Conservation (phyloP, 2,329 filamentous ascomycete species). For the Alternaria conjuncta region DNA sequence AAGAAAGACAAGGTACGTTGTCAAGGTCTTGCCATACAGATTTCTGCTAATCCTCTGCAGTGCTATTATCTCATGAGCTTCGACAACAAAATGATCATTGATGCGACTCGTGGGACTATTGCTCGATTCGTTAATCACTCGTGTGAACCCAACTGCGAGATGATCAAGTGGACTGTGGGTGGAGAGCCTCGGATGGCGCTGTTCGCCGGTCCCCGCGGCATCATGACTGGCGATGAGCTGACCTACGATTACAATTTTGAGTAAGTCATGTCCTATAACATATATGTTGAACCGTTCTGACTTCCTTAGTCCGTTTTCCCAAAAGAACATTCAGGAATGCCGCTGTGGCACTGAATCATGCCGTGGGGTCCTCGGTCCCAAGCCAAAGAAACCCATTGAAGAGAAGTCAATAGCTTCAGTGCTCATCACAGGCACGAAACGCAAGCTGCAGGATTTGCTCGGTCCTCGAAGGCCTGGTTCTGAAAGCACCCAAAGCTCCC, state of each 20-base stretch:
- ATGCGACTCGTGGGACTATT: slow-evolving; percentile 93
- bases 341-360: slow-evolving; percentile 67
- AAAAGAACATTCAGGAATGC: slow-evolving; percentile 68
- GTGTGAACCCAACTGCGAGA: slow-evolving; percentile 93
- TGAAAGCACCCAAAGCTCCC: slow-evolving; percentile 33
- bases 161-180: slow-evolving; percentile 97
- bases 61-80: slow-evolving; percentile 99
- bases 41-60: slow-evolving; percentile 55
- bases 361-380: slow-evolving; percentile 66
- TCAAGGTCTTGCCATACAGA: not conserved
- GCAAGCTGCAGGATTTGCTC: slow-evolving; percentile 42
- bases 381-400: slow-evolving; percentile 56
- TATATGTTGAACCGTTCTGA: slow-evolving; percentile 8
- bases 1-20: slow-evolving; percentile 83
- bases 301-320: slow-evolving; percentile 51
- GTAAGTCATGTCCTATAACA: slow-evolving; percentile 48
- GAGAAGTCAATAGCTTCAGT: slow-evolving; percentile 40
- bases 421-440: slow-evolving; percentile 42
- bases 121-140: slow-evolving; percentile 98
- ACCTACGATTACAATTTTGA: slow-evolving; percentile 90
- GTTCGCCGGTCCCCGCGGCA: slow-evolving; percentile 87
- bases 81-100: slow-evolving; percentile 97
- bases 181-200: slow-evolving; percentile 95
- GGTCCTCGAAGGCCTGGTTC: slow-evolving; percentile 26
- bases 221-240: slow-evolving; percentile 93